Base-by-base conservation (phyloP, 1,284 basidiomycete genomes). In the Microbotryomycetes sp. region DNA sequence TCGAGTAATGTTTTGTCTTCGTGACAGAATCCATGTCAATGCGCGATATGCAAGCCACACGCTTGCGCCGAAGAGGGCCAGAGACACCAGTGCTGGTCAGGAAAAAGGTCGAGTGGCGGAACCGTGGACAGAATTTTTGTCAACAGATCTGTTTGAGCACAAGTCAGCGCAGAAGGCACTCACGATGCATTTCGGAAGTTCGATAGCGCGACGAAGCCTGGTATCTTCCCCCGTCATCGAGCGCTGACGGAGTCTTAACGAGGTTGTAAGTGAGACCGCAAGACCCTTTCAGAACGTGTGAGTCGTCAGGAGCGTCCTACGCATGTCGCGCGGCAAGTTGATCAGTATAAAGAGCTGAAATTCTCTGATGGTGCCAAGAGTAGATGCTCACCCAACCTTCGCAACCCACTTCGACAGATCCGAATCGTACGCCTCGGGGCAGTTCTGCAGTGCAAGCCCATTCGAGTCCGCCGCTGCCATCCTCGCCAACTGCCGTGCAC, bases 391-490 rank as follows among this genome's bases (percentile, higher is more conserved):
- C 62, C 66, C 66, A 97, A 12, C 92, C 92, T 78, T 97, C 92
- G 71, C 92, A 97, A 23, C 83, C 85, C 1, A 97, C 86, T 63
- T 84, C 81, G 0, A 94, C 85, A 59, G 83, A 80, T 7, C 92
- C 92, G 62, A 97, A 86, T 56, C 67, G 32, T 58, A 93, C 74
- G 3, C 83, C 79, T 49, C 84, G 83, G 3, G 92, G 92, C 9
- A 97, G 78, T 73, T 97, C 92, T 6, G 92, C 88, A 73, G 90
- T 85, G 74, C 92, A 97, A 85, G 88, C 87, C 90, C 90, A 93
- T 71, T 92, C 89, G 4, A 90, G 22, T 2, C 62, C 83, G 14
- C 87, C 84, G 1, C 81, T 78, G 2, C 87, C 89, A 63, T 78
- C 77, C 7, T 88, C 87, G 45, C 92, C 90, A 52, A 86, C 79